Evolutionary conservation across 2,329 filamentous ascomycete genomes (phyloP).

Genomic region (Aspergillus viridinutans): DNA sequence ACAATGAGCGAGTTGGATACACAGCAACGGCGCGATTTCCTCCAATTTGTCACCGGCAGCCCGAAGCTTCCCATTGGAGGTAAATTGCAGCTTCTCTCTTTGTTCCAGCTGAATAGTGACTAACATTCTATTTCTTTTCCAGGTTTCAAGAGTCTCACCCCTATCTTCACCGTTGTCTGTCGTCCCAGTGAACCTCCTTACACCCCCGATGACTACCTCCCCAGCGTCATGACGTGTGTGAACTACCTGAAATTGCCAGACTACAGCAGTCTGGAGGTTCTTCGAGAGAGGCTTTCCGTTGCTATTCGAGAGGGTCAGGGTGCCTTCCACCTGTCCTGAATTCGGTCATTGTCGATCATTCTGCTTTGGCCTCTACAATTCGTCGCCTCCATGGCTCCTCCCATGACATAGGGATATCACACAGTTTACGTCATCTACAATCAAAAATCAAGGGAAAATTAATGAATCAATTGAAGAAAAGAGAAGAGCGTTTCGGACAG

Average conservation of each 20-base stretch:
- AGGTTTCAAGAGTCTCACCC: constrained; percentile 96
- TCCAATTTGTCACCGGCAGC: constrained; percentile 97
- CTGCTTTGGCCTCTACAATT: background rate
- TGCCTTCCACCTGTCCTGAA: constrained; percentile 86
- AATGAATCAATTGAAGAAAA: background rate
- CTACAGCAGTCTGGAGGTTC: constrained; percentile 73
- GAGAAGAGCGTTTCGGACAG: background rate
- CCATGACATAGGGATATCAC: background rate
- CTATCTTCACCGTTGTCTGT: constrained; percentile 98
- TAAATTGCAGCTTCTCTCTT: constrained; percentile 37
- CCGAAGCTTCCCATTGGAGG: constrained; percentile 97
- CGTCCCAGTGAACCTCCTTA: constrained; percentile 96
- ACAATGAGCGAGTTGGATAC: constrained; percentile 83
- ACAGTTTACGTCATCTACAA: background rate
- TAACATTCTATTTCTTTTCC: constrained; percentile 2
- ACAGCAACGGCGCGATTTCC: constrained; percentile 79
- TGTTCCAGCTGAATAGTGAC: constrained; percentile 27
- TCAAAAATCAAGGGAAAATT: background rate
- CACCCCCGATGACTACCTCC: constrained; percentile 94
- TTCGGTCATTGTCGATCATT: background rate
- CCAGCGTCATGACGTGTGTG: constrained; percentile 99
- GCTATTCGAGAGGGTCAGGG: constrained; percentile 95
- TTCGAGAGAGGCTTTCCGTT: constrained; percentile 73
- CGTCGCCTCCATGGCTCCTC: background rate
- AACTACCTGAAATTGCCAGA: constrained; percentile 98